Base-by-base conservation (phyloP, 768 basidiomycete genomes). In the Candolleomyces aberdarensis region DNA sequence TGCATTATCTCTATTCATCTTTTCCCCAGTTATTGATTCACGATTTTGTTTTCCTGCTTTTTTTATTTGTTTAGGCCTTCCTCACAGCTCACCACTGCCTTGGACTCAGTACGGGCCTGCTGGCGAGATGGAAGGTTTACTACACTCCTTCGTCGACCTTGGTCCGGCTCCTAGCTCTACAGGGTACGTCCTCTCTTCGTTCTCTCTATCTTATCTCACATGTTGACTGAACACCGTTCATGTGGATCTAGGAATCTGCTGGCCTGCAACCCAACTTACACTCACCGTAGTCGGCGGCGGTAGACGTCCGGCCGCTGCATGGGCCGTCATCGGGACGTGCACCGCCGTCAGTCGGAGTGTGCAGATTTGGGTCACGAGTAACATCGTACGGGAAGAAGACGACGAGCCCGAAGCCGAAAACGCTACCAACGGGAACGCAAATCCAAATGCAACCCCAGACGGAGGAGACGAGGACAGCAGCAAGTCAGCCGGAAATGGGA, bases 331-430 rank as follows among this genome's bases (percentile, higher is more conserved):
- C 52, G 95, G 89, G 0, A 94, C 89, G 13, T 93, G 92, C 50
- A 97, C 96, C 0, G 92, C 88, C 68, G 78, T 88, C 58, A 89
- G 88, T 65, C 83, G 91, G 57, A 85, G 87, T 65, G 83, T 98
- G 58, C 93, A 97, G 75, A 88, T 97, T 62, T 98, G 95, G 94
- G 95, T 97, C 26, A 96, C 95, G 44, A 91, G 88, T 69, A 98
- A 98, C 71, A 83, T 98, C 55, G 80, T 79, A 75, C 79, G 78
- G 80, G 59, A 61, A n/a, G 70, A 68, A 19, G 58, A 63, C 49
- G 69, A 56, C 46, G 67, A 57, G 43, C 66, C 47, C 64, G 73
- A 55, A 59, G 47, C 49, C 48, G 31, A 22, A 49, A 32, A 51
- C 32, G 11, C 14, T 31, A 55, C 48, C 2, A 26, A 9, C 43